phyloP scores from a whole-genome alignment of 2,329 filamentous ascomycete species.

The Plectosphaerella cucumerina region DNA sequence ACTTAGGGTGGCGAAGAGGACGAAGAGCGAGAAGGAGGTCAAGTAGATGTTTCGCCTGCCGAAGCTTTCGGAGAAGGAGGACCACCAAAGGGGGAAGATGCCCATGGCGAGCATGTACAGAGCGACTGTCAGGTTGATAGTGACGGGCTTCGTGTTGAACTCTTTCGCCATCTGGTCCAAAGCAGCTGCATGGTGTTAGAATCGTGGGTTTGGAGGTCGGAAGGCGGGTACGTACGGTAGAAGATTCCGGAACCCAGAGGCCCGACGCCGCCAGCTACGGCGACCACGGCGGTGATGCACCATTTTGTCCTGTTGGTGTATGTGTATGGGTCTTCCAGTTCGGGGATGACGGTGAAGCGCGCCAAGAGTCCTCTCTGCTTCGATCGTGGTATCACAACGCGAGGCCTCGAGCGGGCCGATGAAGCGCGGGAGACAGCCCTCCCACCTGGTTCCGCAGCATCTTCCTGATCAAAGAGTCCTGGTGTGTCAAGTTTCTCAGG shows the following conservation, averaged over 20 bases:
- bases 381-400: slow-evolving; percentile 36
- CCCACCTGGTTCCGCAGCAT: no score
- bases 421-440: slow-evolving; percentile 27
- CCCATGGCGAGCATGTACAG: slow-evolving; percentile 81
- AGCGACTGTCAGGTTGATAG: slow-evolving; percentile 72
- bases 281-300: slow-evolving; percentile 75
- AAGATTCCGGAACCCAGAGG: slow-evolving; percentile 84
- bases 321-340: slow-evolving; percentile 71
- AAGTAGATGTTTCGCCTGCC: slow-evolving; percentile 79
- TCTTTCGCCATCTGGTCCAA: slow-evolving; percentile 60
- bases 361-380: slow-evolving; percentile 69
- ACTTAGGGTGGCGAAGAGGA: slow-evolving; percentile 65
- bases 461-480: no score
- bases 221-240: slow-evolving; percentile 56
- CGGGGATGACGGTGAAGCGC: slow-evolving; percentile 67
- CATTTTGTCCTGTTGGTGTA: slow-evolving; percentile 76
- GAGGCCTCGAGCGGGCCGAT: slow-evolving; percentile 31
- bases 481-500: background rate
- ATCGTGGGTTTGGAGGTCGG: background rate
- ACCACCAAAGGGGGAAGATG: slow-evolving; percentile 86
- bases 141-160: slow-evolving; percentile 57
- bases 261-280: slow-evolving; percentile 70
- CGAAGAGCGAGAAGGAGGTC: slow-evolving; percentile 67
- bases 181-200: slow-evolving; percentile 48
- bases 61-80: slow-evolving; percentile 68